A percentile compares a stretch with the other conserved stretches of the same genome.
phyloP scores from a whole-genome alignment of 1,139 yeast genomes.

The Debaryomycetaceae sp. region DNA sequence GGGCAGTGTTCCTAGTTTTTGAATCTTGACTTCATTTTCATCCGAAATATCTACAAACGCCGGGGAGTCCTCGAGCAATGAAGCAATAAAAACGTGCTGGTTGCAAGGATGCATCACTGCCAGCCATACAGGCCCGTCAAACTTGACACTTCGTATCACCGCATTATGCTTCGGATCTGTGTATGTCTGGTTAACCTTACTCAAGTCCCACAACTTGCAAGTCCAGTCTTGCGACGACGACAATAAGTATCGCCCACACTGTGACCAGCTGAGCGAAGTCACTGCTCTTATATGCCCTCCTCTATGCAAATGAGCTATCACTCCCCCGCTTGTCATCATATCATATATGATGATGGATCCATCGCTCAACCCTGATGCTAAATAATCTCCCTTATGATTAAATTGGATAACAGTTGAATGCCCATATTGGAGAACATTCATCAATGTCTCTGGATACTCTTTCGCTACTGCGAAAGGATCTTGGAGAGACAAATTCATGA shows the following conservation, averaged over 20 bases:
- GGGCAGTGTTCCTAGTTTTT: constrained; percentile 26
- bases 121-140: constrained; percentile 73
- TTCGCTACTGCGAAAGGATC: constrained; percentile 93
- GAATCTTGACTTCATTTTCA: constrained; percentile 24
- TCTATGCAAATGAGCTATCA: constrained; percentile 49
- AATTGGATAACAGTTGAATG: constrained; percentile 74
- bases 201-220: constrained; percentile 77
- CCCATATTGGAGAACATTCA: constrained; percentile 62
- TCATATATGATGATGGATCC: constrained; percentile 82
- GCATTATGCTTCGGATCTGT: constrained; percentile 18
- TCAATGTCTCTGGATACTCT: constrained; percentile 84
- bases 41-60: constrained; percentile 51
- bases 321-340: constrained; percentile 53
- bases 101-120: constrained; percentile 56
- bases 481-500: constrained; percentile 78
- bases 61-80: constrained; percentile 52
- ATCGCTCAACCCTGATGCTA: constrained; percentile 80
- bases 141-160: constrained; percentile 43
- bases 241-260: constrained; percentile 65
- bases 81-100: constrained; percentile 42
- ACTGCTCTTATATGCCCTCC: constrained; percentile 70
- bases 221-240: constrained; percentile 86
- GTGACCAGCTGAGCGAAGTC: constrained; percentile 77
- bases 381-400: constrained; percentile 76
- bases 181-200: constrained; percentile 21